These are phyloP conservation scores for Fonsecaea multimorphosa DNA, from an alignment of 2,329 filamentous ascomycete species.

Conservation along the genomic window DNA sequence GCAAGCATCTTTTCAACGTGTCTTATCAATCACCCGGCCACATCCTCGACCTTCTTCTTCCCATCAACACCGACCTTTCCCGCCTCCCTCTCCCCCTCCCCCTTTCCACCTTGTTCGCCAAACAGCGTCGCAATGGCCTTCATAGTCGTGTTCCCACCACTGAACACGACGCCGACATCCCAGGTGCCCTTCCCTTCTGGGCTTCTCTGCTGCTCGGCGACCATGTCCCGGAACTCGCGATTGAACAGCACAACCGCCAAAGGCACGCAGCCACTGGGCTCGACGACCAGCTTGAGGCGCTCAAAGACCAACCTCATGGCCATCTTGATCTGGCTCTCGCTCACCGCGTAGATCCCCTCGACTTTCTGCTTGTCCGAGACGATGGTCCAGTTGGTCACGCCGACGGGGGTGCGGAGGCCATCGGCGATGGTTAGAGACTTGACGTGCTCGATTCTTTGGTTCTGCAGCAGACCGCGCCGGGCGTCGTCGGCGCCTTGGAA, in stretches of 20 bases:
- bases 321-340: slow-evolving; percentile 78
- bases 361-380: slow-evolving; percentile 76
- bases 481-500: slow-evolving; percentile 86
- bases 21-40: slow-evolving; percentile 28
- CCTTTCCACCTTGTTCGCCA: slow-evolving; percentile 30
- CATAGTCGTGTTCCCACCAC: slow-evolving; percentile 69
- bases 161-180: slow-evolving; percentile 69
- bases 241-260: slow-evolving; percentile 83
- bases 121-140: slow-evolving; percentile 66
- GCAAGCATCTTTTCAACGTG: too few species aligned
- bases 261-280: slow-evolving; percentile 85
- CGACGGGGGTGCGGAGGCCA: slow-evolving; percentile 83
- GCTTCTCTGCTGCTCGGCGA: slow-evolving; percentile 56
- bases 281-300: slow-evolving; percentile 86
- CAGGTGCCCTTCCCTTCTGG: slow-evolving; percentile 54
- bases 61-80: slow-evolving; percentile 32
- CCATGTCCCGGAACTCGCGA: slow-evolving; percentile 76
- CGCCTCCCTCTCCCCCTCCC: slow-evolving; percentile 27
- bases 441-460: slow-evolving; percentile 68
- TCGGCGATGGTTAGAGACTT: slow-evolving; percentile 84
- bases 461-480: slow-evolving; percentile 70
- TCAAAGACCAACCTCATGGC: slow-evolving; percentile 82
- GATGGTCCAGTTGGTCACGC: slow-evolving; percentile 74
- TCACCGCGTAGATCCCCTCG: slow-evolving; percentile 72
- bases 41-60: slow-evolving; percentile 35